Base-by-base conservation (phyloP, 2,329 filamentous ascomycete genomes). In the Beauveria sp. region DNA sequence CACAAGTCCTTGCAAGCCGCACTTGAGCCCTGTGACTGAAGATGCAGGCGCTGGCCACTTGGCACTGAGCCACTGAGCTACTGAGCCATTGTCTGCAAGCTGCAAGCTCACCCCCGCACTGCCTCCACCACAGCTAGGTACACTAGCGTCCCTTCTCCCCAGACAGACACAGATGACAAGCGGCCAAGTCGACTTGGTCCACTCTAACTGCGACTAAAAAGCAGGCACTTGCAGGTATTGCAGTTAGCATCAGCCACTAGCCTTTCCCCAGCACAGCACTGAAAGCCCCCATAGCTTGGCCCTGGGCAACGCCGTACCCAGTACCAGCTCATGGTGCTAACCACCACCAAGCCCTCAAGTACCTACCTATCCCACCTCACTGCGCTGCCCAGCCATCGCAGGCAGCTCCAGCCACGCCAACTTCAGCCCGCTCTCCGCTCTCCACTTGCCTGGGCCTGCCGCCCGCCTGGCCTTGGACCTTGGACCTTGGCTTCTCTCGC, bases 81-180 rank as follows among this genome's bases (percentile, higher is more conserved):
- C 46, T 24, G 46, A 34, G 47, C 47, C 14, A 50, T 20, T 51
- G 26, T 8, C 24, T 16, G 22, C 47, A 26, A 12, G 47, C 6
- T 30, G 49, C 28, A 40, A 24, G 9, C 50, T 52, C 16, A 14
- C 30, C 54, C 57, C 57, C 57, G 57, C 57, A 60, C 7, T n/a
- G 49, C 47, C 49, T 45, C 57, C 57, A 60, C 57, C 40, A 60
- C 8, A 60, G 57, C 57, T 60, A n/a, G n/a, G n/a, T n/a, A 20
- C 57, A 2, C 24, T 60, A 60, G 57, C 57, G 49, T 38, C 40
- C 40, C 10, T 38, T 52, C 53, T 49, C 57, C 57, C 57, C 57
- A 60, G 57, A 60, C 57, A 30, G 49, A 45, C 45, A 38, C 12
- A 38, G 34, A 38, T 38, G 34, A 38, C 34, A 38, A 51, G 56